A percentile compares a stretch with the other conserved stretches of the same genome.
Conservation (phyloP, 805 yeast genomes). For the Teunomyces tritomae region DNA sequence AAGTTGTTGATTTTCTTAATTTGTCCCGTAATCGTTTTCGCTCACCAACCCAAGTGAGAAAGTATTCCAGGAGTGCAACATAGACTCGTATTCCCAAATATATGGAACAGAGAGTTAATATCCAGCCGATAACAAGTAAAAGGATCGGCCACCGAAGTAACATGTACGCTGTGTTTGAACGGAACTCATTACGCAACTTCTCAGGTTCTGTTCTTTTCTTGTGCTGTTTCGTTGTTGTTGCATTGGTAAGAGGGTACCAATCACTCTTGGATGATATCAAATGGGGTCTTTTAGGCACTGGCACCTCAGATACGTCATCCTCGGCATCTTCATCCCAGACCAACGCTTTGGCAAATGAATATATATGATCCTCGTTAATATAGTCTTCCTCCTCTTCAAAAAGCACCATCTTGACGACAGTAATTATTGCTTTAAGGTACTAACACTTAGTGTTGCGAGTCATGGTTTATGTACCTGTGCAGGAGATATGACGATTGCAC, state of each 20-base stretch:
- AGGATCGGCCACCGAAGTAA: conserved; percentile 68
- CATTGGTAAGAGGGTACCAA: conserved; percentile 24
- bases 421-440: neutral
- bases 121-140: conserved; percentile 52
- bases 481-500: neutral
- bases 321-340: conserved; percentile 35
- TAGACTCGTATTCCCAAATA: conserved; percentile 56
- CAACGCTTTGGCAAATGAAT: conserved; percentile 40
- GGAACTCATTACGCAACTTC: conserved; percentile 29
- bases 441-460: neutral
- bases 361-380: conserved; percentile 35
- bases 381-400: conserved; percentile 25
- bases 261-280: conserved; percentile 22
- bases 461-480: neutral
- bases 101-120: conserved; percentile 43
- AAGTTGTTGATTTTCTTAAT: conserved; percentile 49
- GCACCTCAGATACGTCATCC: neutral
- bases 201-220: neutral
- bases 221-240: conserved; percentile 6
- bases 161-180: conserved; percentile 31
- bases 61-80: conserved; percentile 61
- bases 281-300: conserved; percentile 13
- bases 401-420: neutral
- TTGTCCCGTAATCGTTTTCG: conserved; percentile 47
- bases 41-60: conserved; percentile 60